phyloP scores from a whole-genome alignment of 208 protist species.

The Vickermania spadyakhi region DNA sequence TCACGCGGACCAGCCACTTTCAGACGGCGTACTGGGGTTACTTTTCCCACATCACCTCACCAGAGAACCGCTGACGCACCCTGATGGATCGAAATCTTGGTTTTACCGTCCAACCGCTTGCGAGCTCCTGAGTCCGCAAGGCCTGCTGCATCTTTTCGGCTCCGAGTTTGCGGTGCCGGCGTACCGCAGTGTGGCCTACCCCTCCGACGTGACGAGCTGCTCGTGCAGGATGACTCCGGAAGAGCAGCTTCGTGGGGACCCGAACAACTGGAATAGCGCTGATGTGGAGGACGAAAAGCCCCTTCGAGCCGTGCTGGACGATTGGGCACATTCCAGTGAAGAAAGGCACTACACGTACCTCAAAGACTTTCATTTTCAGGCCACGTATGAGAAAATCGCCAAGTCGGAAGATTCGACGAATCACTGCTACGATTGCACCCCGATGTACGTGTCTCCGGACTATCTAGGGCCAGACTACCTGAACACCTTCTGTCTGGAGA shows the following conservation, averaged over 20 bases:
- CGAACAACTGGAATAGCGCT: background rate
- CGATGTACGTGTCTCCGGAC: slow-evolving; percentile 54
- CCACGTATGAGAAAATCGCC: background rate
- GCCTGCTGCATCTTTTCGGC: slow-evolving; percentile 18
- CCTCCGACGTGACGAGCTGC: background rate
- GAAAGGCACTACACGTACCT: background rate
- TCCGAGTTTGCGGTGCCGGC: slow-evolving; percentile 30
- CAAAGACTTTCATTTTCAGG: background rate
- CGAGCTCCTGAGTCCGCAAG: slow-evolving; percentile 14
- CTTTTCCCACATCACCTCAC: background rate
- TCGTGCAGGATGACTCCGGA: too few relatives aligned
- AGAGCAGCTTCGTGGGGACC: too few relatives aligned
- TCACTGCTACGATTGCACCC: background rate
- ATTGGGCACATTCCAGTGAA: too few relatives aligned
- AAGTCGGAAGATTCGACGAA: too few relatives aligned
- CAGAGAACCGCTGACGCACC: background rate
- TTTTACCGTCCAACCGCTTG: slow-evolving; percentile 19
- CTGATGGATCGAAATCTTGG: background rate
- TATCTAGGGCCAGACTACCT: slow-evolving; percentile 80
- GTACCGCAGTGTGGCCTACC: slow-evolving; percentile 13
- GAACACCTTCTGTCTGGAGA: slow-evolving; percentile 34
- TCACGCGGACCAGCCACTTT: slow-evolving; percentile 8
- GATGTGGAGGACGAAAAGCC: slow-evolving; percentile 9
- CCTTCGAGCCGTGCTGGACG: slow-evolving; percentile 37
- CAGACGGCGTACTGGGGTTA: slow-evolving; percentile 1